phyloP scores from a whole-genome alignment of 768 basidiomycete genomes.

The Tricholoma flavovirens region DNA sequence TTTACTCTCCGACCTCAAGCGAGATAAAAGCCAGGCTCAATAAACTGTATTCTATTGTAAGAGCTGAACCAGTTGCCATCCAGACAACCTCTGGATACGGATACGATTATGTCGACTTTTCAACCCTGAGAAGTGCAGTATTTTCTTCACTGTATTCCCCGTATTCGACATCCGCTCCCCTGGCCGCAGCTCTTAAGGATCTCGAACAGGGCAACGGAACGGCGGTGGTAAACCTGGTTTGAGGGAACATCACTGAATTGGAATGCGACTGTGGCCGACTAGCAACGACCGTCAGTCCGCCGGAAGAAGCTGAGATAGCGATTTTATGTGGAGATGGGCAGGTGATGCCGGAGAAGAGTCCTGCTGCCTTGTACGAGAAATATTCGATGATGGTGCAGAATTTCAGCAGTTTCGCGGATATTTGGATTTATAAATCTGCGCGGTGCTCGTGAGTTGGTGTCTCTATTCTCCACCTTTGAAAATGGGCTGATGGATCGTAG shows the following conservation, averaged over 20 bases:
- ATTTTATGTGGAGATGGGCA: slow-evolving; percentile 33
- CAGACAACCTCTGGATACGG: slow-evolving; percentile 25
- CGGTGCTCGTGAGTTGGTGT: too few relatives aligned
- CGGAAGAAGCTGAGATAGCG: slow-evolving; percentile 17
- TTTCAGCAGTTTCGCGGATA: too few relatives aligned
- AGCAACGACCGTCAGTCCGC: slow-evolving; percentile 3
- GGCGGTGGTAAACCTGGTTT: slow-evolving; percentile 14
- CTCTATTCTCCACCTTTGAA: too few relatives aligned
- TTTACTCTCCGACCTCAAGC: slow-evolving; percentile 30
- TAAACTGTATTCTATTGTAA: slow-evolving; percentile 24
- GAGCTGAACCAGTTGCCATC: slow-evolving; percentile 28
- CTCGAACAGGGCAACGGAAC: slow-evolving; percentile 27
- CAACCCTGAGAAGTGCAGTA: slow-evolving; percentile 20
- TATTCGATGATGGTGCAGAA: slow-evolving; percentile 21
- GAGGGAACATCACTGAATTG: background rate
- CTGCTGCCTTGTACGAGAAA: slow-evolving; percentile 11
- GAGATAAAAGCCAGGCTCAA: slow-evolving; percentile 31
- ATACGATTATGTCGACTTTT: slow-evolving; percentile 27
- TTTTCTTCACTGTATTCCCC: slow-evolving; percentile 33
- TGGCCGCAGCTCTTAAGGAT: slow-evolving; percentile 31
- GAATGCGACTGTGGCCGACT: too few relatives aligned
- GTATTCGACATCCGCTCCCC: slow-evolving; percentile 24
- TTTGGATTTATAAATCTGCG: too few relatives aligned
- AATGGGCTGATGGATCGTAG: too few relatives aligned
- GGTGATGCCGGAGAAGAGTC: slow-evolving; percentile 21